phyloP scores from a whole-genome alignment of 768 basidiomycete species.

The Galerina sulciceps region DNA sequence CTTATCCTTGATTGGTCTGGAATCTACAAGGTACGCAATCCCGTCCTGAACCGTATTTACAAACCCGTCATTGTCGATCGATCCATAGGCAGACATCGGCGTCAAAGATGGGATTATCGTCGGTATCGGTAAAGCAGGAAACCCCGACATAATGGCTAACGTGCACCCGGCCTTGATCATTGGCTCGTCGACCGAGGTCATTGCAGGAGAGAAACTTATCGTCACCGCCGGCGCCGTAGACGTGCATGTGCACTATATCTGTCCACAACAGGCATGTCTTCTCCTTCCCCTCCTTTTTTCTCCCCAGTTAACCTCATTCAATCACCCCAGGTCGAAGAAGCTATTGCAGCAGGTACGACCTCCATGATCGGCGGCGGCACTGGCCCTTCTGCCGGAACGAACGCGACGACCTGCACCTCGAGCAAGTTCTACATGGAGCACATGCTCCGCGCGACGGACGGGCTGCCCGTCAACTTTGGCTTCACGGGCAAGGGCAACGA shows the following conservation, averaged over 20 bases:
- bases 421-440: conserved; percentile 87
- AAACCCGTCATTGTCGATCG: background rate
- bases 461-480: conserved; percentile 87
- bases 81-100: conserved; percentile 87
- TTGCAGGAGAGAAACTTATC: conserved; percentile 94
- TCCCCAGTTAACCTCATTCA: too few relatives aligned
- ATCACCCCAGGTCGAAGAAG: conserved; percentile 63
- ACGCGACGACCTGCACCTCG: conserved; percentile 94
- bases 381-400: conserved; percentile 87
- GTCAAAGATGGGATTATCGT: conserved; percentile 81
- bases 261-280: conserved; percentile 68
- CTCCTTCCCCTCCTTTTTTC: too few relatives aligned
- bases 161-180: conserved; percentile 76
- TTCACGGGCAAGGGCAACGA: conserved; percentile 99
- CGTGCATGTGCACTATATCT: conserved; percentile 93
- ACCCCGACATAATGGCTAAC: conserved; percentile 89
- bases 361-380: conserved; percentile 98
- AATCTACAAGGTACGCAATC: conserved; percentile 78
- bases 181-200: conserved; percentile 92
- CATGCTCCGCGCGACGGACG: conserved; percentile 93
- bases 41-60: background rate
- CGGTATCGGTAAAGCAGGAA: conserved; percentile 97
- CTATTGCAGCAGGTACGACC: conserved; percentile 82
- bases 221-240: conserved; percentile 94
- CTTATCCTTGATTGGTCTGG: conserved; percentile 94